phyloP scores from a whole-genome alignment of 306 rosid genomes.

The Nissolia schottii region DNA sequence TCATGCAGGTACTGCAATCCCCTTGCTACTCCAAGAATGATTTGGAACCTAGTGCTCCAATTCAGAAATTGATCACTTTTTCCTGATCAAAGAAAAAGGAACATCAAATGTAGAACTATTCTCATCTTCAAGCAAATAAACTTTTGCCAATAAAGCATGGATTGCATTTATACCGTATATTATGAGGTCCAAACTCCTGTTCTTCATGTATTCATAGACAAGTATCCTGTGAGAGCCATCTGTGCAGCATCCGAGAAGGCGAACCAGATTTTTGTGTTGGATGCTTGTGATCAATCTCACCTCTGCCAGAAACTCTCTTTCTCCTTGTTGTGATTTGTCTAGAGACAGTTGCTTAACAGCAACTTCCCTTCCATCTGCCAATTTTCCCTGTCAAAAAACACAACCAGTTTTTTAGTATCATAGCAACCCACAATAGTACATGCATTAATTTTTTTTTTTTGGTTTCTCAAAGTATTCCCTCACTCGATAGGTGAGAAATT shows the following conservation, averaged over 20 bases:
- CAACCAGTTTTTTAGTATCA: conserved; percentile 12
- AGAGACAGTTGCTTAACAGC: conserved; percentile 78
- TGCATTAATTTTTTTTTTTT: too few species aligned
- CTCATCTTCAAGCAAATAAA: not conserved
- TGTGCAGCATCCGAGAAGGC: conserved; percentile 79
- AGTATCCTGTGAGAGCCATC: conserved; percentile 80
- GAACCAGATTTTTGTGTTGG: conserved; percentile 88
- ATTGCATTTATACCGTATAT: conserved; percentile 41
- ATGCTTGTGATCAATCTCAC: conserved; percentile 84
- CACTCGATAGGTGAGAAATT: too few species aligned
- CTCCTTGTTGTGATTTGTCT: conserved; percentile 85
- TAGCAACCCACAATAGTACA: conserved; percentile 4
- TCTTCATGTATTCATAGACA: conserved; percentile 84
- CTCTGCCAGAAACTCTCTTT: conserved; percentile 73
- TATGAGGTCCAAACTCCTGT: conserved; percentile 71
- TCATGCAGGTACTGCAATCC: conserved; percentile 91
- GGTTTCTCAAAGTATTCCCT: too few species aligned
- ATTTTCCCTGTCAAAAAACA: conserved; percentile 56
- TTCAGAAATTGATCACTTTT: conserved; percentile 50
- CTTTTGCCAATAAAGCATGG: not conserved
- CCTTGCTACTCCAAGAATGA: conserved; percentile 75
- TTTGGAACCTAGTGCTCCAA: conserved; percentile 71
- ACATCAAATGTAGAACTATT: not conserved
- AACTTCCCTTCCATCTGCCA: conserved; percentile 57
- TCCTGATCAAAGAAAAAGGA: conserved; percentile 35